Conservation (phyloP, 768 basidiomycete species). For the Pisolithus tinctorius region DNA sequence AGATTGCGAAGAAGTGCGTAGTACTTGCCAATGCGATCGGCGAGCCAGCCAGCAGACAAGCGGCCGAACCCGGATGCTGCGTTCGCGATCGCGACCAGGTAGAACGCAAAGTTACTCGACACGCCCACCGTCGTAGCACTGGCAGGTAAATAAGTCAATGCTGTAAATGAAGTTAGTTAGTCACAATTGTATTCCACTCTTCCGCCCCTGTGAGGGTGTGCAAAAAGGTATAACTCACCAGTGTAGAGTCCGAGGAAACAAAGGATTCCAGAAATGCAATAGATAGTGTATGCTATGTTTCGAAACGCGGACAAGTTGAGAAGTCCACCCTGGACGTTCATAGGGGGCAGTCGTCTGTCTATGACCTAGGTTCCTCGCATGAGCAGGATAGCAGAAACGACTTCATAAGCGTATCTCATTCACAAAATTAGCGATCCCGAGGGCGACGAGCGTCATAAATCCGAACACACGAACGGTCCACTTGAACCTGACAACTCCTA, state of each 20-base stretch:
- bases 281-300: slow-evolving; percentile 43
- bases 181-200: background rate
- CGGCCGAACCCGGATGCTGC: slow-evolving; percentile 60
- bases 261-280: slow-evolving; percentile 48
- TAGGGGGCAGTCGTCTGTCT: slow-evolving; percentile 48
- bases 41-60: slow-evolving; percentile 42
- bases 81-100: slow-evolving; percentile 64
- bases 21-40: slow-evolving; percentile 44
- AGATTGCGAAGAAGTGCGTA: background rate
- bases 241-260: slow-evolving; percentile 69
- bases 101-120: slow-evolving; percentile 46
- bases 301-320: slow-evolving; percentile 48
- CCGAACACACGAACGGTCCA: slow-evolving; percentile 74
- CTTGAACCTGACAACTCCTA: slow-evolving; percentile 43
- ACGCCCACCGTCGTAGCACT: slow-evolving; percentile 24
- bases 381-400: too few relatives aligned
- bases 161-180: slow-evolving; percentile 26
- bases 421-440: slow-evolving; percentile 52
- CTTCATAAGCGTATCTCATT: slow-evolving; percentile 15
- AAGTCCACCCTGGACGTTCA: slow-evolving; percentile 47
- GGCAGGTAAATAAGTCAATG: slow-evolving; percentile 61
- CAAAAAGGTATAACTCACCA: slow-evolving; percentile 25
- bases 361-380: slow-evolving; percentile 15
- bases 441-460: slow-evolving; percentile 47
- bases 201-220: background rate